Evolutionary conservation across 495 filamentous ascomycete species (phyloP).

Genomic region (Penicillium taxi): DNA sequence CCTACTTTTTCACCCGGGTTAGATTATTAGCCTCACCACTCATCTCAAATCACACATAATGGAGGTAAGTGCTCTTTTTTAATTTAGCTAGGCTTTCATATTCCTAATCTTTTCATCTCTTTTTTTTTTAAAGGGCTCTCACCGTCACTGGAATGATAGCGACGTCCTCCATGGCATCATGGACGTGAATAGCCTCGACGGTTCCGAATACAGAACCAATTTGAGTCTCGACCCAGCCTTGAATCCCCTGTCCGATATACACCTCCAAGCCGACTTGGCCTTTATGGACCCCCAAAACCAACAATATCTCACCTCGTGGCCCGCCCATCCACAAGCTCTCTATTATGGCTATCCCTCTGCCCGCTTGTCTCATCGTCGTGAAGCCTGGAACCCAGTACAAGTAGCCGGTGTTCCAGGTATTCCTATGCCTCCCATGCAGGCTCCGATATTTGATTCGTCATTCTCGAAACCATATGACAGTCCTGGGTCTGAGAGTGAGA

Average conservation of each 20-base stretch:
- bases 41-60: conserved; percentile 4
- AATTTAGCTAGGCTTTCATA: conserved; percentile 1
- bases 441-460: conserved; percentile 17
- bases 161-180: conserved; percentile 36
- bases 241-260: conserved; percentile 24
- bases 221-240: conserved; percentile 19
- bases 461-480: conserved; percentile 26
- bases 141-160: conserved; percentile 21
- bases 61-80: conserved; percentile 13
- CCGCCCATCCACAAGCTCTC: conserved; percentile 13
- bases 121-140: no score
- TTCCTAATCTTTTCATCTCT: neutral
- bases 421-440: conserved; percentile 15
- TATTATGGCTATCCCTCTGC: conserved; percentile 22
- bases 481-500: conserved; percentile 48
- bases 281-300: conserved; percentile 14
- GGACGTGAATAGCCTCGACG: conserved; percentile 13
- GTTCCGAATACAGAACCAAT: conserved; percentile 9
- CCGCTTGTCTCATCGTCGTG: conserved; percentile 22
- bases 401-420: conserved; percentile 25
- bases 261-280: conserved; percentile 18
- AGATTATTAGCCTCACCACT: neutral
- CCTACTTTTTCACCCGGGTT: conserved; percentile 4
- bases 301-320: conserved; percentile 15
- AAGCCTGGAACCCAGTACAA: conserved; percentile 35